These are phyloP conservation scores for Chlorella sp. DNA, from an alignment of 139 green algal species.

Conservation along the genomic window DNA sequence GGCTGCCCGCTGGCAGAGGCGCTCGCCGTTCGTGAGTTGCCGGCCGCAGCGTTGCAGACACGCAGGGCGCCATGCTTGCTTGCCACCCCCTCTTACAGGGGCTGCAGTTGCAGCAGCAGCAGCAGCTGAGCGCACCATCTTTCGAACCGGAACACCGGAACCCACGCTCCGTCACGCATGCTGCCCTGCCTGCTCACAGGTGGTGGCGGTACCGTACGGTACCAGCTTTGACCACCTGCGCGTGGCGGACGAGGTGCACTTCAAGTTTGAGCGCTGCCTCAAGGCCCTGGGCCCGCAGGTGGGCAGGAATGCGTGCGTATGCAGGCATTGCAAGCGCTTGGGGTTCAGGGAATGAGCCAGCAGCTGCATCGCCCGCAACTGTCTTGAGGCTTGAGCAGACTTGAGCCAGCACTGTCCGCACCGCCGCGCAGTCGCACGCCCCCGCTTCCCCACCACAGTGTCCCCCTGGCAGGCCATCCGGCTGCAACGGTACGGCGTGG, in stretches of 20 bases:
- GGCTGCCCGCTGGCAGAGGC: background rate
- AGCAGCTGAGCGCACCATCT: no score
- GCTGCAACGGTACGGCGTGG: conserved; percentile 85
- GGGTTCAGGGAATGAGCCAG: no score
- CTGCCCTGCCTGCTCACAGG: conserved; percentile 32
- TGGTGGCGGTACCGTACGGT: conserved; percentile 82
- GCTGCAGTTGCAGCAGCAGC: background rate
- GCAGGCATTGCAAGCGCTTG: no score
- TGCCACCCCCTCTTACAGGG: background rate
- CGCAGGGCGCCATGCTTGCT: background rate
- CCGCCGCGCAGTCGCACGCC: no score
- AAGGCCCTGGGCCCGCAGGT: conserved; percentile 55
- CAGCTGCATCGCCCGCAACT: no score
- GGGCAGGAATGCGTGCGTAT: no score
- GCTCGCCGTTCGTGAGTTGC: background rate
- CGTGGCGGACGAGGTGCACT: conserved; percentile 89
- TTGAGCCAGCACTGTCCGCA: no score
- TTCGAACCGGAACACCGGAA: no score
- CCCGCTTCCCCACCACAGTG: no score
- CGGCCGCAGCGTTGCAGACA: background rate
- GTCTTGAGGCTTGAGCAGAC: no score
- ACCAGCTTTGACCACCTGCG: conserved; percentile 91
- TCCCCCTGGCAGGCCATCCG: background rate
- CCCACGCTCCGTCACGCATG: no score
- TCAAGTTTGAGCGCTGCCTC: conserved; percentile 81